Conservation (phyloP, 129 eudicot species). For the Gnaphalium uliginosum region DNA sequence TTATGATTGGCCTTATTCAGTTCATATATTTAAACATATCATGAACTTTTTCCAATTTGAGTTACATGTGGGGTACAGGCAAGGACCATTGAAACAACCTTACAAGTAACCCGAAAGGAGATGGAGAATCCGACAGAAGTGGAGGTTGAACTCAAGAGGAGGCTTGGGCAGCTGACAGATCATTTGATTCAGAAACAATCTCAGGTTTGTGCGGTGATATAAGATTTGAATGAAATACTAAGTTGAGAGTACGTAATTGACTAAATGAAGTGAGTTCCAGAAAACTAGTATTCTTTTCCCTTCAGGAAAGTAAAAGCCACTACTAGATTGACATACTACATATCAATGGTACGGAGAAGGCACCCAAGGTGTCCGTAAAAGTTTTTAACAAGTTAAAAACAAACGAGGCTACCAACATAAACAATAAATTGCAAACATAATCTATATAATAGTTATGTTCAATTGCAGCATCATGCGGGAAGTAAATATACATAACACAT, state of each 20-base stretch:
- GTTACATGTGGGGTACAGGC: conserved; percentile 43
- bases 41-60: conserved; percentile 13
- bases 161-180: conserved; percentile 89
- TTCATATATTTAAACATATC: conserved; percentile 1
- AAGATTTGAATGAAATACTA: not conserved
- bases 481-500: not conserved
- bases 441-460: not conserved
- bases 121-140: conserved; percentile 71
- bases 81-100: conserved; percentile 57
- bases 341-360: not conserved
- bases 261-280: not conserved
- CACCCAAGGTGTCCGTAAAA: not conserved
- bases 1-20: not conserved
- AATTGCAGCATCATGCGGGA: not conserved
- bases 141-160: conserved; percentile 82
- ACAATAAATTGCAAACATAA: not conserved
- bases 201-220: conserved; percentile 51
- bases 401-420: not conserved
- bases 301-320: not conserved
- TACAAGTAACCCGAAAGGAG: conserved; percentile 59
- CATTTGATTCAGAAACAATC: conserved; percentile 96
- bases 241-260: not conserved
- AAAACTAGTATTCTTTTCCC: not conserved
- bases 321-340: not conserved
- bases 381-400: not conserved